Evolutionary conservation across 352 stramenopile species (phyloP), one percentile per base, ranked within the genome.

Genomic region (Hyaloperonospora arabidopsidis): DNA sequence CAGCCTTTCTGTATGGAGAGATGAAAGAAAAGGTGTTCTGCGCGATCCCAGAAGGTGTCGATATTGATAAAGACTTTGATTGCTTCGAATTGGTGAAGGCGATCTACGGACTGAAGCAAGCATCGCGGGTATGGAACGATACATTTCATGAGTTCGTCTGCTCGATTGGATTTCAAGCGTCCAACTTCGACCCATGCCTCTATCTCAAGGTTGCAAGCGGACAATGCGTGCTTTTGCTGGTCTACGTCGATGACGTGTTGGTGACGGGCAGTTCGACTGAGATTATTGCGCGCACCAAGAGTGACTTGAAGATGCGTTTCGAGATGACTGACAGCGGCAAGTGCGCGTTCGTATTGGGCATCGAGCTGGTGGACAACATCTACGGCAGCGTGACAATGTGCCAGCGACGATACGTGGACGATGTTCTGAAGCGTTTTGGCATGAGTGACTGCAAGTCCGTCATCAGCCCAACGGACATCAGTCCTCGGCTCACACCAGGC

Each of bases 271-370:
- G 25, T 25, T 63, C 49, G 15, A 10, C 32, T 10, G 43, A 53
- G 0, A 32, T 53, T n/a, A 63, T 61, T 15, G 34, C 39, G 1
- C 22, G 59, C 21, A 32, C 36, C n/a, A 59, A 63, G 53, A 35
- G 38, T 17, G 18, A 59, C 5, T 32, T 70, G n/a, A 70, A 57
- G 40, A 25, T 34, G 15, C 29, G 43, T 1, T 63, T 67, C 39
- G 49, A 32, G 25, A 8, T 32, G 25, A 32, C 25, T 10, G 25
- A 32, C 25, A 32, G 25, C 25, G 25, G 25, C 45, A 59, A 59
- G 44, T 63, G 50, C 34, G 19, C 38, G 4, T 67, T 63, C 45
- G 40, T 67, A 1, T 53, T 67, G 2, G 49, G 44, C 5, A 63
- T 63, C 28, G 41, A 61, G 28, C 1, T 62, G 19, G 36, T 62